These are phyloP conservation scores for Fusarium liriodendri DNA, from an alignment of 2,329 filamentous ascomycete species.

Conservation along the genomic window DNA sequence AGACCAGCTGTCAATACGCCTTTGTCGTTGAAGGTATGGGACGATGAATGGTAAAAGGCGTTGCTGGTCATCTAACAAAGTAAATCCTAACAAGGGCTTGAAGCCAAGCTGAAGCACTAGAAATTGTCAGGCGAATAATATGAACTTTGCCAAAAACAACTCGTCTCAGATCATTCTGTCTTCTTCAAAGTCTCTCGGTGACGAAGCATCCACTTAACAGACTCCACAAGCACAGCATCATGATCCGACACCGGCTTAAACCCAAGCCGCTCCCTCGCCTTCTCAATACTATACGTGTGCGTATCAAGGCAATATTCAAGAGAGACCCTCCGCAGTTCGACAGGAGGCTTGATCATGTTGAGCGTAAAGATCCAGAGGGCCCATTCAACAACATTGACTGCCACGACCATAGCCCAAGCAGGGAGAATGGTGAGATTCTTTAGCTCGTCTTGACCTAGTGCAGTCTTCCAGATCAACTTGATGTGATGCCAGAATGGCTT, in stretches of 20 bases:
- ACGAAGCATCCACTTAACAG: conserved; percentile 22
- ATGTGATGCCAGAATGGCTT: conserved; percentile 49
- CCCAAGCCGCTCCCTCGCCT: conserved; percentile 7
- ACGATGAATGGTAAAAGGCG: background rate
- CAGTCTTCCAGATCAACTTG: conserved; percentile 38
- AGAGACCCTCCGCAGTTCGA: conserved; percentile 32
- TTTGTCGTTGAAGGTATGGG: background rate
- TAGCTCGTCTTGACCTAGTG: conserved; percentile 13
- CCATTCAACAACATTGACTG: conserved; percentile 34
- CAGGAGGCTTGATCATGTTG: conserved; percentile 38
- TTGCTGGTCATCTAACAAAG: background rate
- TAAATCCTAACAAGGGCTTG: background rate
- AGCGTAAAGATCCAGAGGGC: conserved; percentile 40
- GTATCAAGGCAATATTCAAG: conserved; percentile 35
- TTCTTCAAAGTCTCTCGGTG: conserved; percentile 6
- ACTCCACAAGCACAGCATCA: conserved; percentile 17
- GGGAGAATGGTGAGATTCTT: conserved; percentile 34
- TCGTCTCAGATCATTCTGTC: background rate
- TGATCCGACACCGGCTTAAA: conserved; percentile 26
- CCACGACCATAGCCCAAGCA: conserved; percentile 38
- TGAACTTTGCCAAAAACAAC: background rate
- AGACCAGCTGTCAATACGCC: background rate
- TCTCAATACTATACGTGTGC: conserved; percentile 24
- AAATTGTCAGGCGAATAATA: background rate
- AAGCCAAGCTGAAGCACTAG: background rate